Conservation (phyloP, 768 basidiomycete species). For the Suillus bovinus region DNA sequence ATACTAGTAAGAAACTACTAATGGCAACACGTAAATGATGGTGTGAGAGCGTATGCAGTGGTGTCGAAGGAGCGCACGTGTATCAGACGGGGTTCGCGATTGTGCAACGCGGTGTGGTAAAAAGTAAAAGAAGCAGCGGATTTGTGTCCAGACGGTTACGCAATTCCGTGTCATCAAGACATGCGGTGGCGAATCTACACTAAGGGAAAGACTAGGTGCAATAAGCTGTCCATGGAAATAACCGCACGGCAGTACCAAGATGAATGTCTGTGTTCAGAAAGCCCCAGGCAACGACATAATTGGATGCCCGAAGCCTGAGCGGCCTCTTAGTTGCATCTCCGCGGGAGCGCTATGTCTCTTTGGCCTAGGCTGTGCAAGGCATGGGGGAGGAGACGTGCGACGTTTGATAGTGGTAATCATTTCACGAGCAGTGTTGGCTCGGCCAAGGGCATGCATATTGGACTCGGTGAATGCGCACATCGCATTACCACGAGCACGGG, state of each 20-base stretch:
- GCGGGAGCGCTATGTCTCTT: slow-evolving; percentile 66
- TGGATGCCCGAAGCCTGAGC: slow-evolving; percentile 59
- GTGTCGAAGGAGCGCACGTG: neutral
- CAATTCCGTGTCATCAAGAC: slow-evolving; percentile 10
- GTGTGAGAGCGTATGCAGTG: neutral
- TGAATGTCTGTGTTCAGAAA: slow-evolving; percentile 41
- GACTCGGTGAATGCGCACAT: slow-evolving; percentile 51
- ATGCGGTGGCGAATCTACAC: neutral
- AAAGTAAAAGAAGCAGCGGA: neutral
- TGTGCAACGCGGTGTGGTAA: neutral
- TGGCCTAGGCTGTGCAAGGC: slow-evolving; percentile 35
- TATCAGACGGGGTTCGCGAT: neutral
- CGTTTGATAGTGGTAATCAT: slow-evolving; percentile 68
- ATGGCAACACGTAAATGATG: slow-evolving; percentile 7
- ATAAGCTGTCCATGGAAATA: neutral
- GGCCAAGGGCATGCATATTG: slow-evolving; percentile 53
- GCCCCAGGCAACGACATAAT: slow-evolving; percentile 58
- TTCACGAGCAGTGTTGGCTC: slow-evolving; percentile 56
- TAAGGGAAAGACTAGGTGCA: neutral
- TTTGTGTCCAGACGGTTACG: neutral
- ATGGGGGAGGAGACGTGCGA: slow-evolving; percentile 42
- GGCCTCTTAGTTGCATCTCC: slow-evolving; percentile 50
- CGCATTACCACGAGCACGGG: slow-evolving; percentile 44
- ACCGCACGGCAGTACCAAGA: neutral
- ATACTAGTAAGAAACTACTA: slow-evolving; percentile 2